phyloP scores from a whole-genome alignment of 2,329 filamentous ascomycete species.

The Alternaria sp. region DNA sequence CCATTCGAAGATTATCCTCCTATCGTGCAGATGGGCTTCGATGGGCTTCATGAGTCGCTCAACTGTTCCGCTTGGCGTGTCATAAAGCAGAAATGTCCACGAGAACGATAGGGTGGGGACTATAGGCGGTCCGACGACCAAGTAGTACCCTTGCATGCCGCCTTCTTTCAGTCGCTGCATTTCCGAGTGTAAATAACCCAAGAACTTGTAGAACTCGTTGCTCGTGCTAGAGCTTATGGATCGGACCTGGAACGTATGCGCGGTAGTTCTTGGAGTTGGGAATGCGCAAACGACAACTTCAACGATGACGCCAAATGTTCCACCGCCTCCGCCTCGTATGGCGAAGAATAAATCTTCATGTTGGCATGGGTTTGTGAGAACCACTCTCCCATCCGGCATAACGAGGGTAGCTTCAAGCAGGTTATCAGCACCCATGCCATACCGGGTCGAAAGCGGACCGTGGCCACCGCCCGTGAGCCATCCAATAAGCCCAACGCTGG shows the following conservation, averaged over 20 bases:
- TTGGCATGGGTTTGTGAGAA: slow-evolving; percentile 33
- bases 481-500: slow-evolving; percentile 52
- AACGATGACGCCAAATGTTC: slow-evolving; percentile 54
- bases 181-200: slow-evolving; percentile 35
- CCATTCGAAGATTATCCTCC: slow-evolving; percentile 25
- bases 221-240: slow-evolving; percentile 16
- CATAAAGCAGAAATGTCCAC: slow-evolving; percentile 33
- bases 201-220: slow-evolving; percentile 29
- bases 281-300: slow-evolving; percentile 32
- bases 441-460: slow-evolving; percentile 47
- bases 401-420: slow-evolving; percentile 50
- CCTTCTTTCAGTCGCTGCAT: slow-evolving; percentile 37
- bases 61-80: slow-evolving; percentile 32
- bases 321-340: slow-evolving; percentile 53
- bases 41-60: slow-evolving; percentile 32
- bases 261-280: slow-evolving; percentile 43
- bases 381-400: slow-evolving; percentile 29
- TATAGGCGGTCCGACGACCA: slow-evolving; percentile 32
- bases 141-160: slow-evolving; percentile 42
- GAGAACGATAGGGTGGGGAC: slow-evolving; percentile 26
- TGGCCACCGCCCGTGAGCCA: slow-evolving; percentile 54
- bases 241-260: slow-evolving; percentile 28
- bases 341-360: slow-evolving; percentile 54
- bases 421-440: slow-evolving; percentile 52
- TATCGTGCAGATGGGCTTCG: slow-evolving; percentile 21